Conservation (phyloP, 2,329 filamentous ascomycete genomes). For the Calonectria pseudoreteaudii region DNA sequence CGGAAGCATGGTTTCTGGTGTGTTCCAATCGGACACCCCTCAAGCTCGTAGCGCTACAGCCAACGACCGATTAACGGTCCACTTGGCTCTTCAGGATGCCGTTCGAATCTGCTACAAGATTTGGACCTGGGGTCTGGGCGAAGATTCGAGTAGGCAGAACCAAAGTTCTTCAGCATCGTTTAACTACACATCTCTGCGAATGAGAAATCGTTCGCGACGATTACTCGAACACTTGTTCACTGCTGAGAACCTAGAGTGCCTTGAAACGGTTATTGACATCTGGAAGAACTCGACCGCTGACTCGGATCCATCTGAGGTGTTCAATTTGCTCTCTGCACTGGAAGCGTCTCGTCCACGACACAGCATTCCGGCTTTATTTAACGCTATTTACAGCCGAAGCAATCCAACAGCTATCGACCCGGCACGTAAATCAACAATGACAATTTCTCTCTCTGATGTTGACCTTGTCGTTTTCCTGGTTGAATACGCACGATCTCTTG, state of each 20-base stretch:
- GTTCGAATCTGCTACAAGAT: constrained; percentile 92
- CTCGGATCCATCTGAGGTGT: constrained; percentile 71
- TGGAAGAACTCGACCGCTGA: constrained; percentile 73
- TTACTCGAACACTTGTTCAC: constrained; percentile 93
- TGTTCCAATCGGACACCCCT: constrained; percentile 82
- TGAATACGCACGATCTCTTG: constrained; percentile 88
- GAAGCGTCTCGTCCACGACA: constrained; percentile 92
- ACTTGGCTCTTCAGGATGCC: constrained; percentile 96
- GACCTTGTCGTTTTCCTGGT: constrained; percentile 91
- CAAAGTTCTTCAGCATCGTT: constrained; percentile 82
- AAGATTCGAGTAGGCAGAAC: constrained; percentile 71
- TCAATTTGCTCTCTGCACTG: constrained; percentile 89
- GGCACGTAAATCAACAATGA: constrained; percentile 86
- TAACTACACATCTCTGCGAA: constrained; percentile 87
- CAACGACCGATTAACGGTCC: constrained; percentile 91
- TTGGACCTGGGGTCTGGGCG: constrained; percentile 89
- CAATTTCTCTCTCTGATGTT: constrained; percentile 83
- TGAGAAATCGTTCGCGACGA: constrained; percentile 89
- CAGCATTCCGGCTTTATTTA: constrained; percentile 93
- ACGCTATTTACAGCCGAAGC: constrained; percentile 94
- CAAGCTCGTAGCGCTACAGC: constrained; percentile 87
- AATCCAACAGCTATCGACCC: constrained; percentile 85
- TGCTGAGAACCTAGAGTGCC: constrained; percentile 90
- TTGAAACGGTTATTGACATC: constrained; percentile 89
- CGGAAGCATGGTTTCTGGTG: constrained; percentile 92